Base-by-base conservation (phyloP, 2,329 filamentous ascomycete genomes). In the Pestalotiopsis sp. region DNA sequence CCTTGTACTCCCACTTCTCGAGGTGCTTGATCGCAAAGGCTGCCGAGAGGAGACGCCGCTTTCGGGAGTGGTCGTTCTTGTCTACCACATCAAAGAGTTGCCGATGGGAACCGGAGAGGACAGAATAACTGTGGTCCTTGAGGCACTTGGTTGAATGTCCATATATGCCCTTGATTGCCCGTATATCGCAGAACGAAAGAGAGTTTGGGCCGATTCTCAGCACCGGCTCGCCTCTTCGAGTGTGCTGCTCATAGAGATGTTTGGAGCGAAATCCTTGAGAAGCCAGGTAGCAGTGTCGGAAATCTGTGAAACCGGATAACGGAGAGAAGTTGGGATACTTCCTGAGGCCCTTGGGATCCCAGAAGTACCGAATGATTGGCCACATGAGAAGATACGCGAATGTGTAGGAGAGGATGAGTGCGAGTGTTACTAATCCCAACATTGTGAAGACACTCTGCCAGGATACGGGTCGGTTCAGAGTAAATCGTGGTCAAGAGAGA, bases 161-260 rank as follows among this genome's bases (percentile, higher is more conserved):
- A 49, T 69, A 69, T n/a, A 69, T 69, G 25, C 61, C 65, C 23
- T 65, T 66, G 63, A 65, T 61, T 1, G 68, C 64, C 4, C 41
- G 14, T n/a, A 65, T 27, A 23, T 39, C 39, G 38, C 36, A 25
- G 65, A 69, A 68, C 23, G 68, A 69, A 25, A 69, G 60, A 59
- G 60, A 64, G 60, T 68, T 62, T 13, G 68, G 68, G 2, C 38
- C 68, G 13, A 69, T 25, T 17, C 68, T 14, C 20, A 69, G 41
- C 17, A 69, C 38, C 11, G 66, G 65, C 3, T 64, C 59, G 11
- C 67, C 57, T 7, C 41, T 20, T 9, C 45, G 45, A 1, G 4
- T n/a, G 17, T 52, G 45, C 17, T 52, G n/a, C 6, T 52, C 45
- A n/a, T 52, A 52, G 5, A 52, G 17, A n/a, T 52, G 4, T n/a